Percentiles rank a stretch among this genome's conserved stretches.
These are phyloP conservation scores for Trametes cubensis DNA, from an alignment of 768 basidiomycete species.

Conservation along the genomic window DNA sequence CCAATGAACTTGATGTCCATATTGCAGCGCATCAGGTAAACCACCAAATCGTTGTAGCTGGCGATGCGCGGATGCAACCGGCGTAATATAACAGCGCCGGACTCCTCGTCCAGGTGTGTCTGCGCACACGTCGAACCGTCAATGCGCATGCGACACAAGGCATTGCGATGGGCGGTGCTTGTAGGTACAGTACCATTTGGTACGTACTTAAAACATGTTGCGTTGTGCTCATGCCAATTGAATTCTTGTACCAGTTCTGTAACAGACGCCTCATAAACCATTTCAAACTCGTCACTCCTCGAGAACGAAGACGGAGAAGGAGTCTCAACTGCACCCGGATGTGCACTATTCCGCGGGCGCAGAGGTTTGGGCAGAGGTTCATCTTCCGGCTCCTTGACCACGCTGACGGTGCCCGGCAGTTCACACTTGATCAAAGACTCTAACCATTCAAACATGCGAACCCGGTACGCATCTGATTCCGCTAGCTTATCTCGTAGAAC, in stretches of 20 bases:
- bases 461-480: neutral
- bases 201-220: constrained; percentile 27
- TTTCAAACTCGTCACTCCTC: neutral
- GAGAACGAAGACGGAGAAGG: too few species aligned
- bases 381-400: neutral
- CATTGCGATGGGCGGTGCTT: neutral
- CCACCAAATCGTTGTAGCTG: constrained; percentile 5
- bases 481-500: constrained; percentile 17
- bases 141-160: constrained; percentile 16
- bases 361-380: neutral
- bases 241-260: neutral
- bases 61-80: constrained; percentile 13
- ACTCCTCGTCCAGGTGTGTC: constrained; percentile 10
- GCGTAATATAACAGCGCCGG: constrained; percentile 14
- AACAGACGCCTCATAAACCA: neutral
- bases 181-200: neutral
- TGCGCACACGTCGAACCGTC: constrained; percentile 8
- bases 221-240: constrained; percentile 11
- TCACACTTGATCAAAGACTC: neutral
- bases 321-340: neutral
- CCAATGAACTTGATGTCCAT: constrained; percentile 40
- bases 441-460: neutral
- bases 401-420: neutral
- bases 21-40: constrained; percentile 29
- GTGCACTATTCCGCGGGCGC: neutral